Evolutionary conservation across 352 stramenopile species (phyloP).

Genomic region (Phytopythium mirpurense): DNA sequence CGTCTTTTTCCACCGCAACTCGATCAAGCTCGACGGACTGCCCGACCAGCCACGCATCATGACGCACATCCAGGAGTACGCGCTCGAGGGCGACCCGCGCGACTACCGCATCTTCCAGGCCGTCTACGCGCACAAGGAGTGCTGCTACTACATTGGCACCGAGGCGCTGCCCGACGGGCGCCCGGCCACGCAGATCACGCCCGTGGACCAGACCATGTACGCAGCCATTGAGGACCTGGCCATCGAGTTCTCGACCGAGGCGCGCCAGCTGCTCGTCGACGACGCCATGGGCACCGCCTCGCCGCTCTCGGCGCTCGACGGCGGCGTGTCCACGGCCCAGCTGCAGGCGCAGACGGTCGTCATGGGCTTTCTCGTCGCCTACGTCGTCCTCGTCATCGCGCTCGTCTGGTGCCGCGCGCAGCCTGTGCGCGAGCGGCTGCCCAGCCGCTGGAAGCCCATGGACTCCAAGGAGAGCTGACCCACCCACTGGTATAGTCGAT

Average conservation of each 20-base stretch:
- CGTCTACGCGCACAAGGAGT: slow-evolving; percentile 77
- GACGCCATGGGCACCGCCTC: slow-evolving; percentile 24
- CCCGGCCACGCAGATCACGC: slow-evolving; percentile 63
- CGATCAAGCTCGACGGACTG: slow-evolving; percentile 75
- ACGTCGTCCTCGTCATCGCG: slow-evolving; percentile 61
- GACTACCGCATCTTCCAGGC: slow-evolving; percentile 82
- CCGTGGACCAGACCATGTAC: slow-evolving; percentile 71
- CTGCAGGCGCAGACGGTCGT: slow-evolving; percentile 59
- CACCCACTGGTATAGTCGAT: background rate
- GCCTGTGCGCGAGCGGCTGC: slow-evolving; percentile 62
- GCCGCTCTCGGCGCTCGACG: slow-evolving; percentile 19
- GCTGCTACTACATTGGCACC: slow-evolving; percentile 85
- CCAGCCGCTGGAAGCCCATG: slow-evolving; percentile 74
- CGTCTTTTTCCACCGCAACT: slow-evolving; percentile 86
- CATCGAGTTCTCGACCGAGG: slow-evolving; percentile 79
- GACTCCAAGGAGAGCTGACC: slow-evolving; percentile 61
- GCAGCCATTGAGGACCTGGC: slow-evolving; percentile 65
- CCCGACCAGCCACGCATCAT: slow-evolving; percentile 66
- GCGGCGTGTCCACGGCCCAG: slow-evolving; percentile 9
- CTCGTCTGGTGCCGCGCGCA: slow-evolving; percentile 78
- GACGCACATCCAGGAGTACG: slow-evolving; percentile 82
- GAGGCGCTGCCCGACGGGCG: slow-evolving; percentile 53
- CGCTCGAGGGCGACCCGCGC: slow-evolving; percentile 54
- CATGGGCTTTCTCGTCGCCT: slow-evolving; percentile 55
- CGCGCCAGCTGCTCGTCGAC: slow-evolving; percentile 46